A percentile compares a stretch with the other conserved stretches of the same genome.
These are phyloP conservation scores for Candida neerlandica DNA, from an alignment of 1,139 yeast species.

Conservation along the genomic window DNA sequence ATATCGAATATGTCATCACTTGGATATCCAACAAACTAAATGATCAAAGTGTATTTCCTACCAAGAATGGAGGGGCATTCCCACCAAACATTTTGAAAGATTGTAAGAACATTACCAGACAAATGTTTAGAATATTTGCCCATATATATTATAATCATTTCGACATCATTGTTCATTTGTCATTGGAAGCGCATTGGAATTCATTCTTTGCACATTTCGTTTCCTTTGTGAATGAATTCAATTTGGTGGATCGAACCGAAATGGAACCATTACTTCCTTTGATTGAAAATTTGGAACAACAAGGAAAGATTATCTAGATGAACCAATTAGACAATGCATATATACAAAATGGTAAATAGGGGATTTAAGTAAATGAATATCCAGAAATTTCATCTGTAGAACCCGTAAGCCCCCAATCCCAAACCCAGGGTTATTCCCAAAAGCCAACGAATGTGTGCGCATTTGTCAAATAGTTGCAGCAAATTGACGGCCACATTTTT, in stretches of 20 bases:
- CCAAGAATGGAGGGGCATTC: conserved; percentile 90
- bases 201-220: conserved; percentile 96
- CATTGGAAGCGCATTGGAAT: conserved; percentile 97
- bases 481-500: not conserved
- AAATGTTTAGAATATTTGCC: conserved; percentile 96
- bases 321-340: not conserved
- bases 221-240: conserved; percentile 83
- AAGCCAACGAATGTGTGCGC: not conserved
- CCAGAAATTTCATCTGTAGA: too few relatives aligned
- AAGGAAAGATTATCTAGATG: conserved; percentile 70
- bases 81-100: conserved; percentile 84
- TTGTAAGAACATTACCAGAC: conserved; percentile 82
- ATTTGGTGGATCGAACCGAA: conserved; percentile 75
- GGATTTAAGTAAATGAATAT: not conserved
- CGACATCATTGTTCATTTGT: conserved; percentile 85
- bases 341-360: not conserved
- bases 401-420: too few relatives aligned
- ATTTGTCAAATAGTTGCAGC: not conserved
- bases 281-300: conserved; percentile 78
- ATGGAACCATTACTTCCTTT: conserved; percentile 76
- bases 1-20: conserved; percentile 86
- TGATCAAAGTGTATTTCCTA: conserved; percentile 90
- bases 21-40: conserved; percentile 89
- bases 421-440: too few relatives aligned
- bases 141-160: conserved; percentile 94